Percentiles rank a stretch among this genome's conserved stretches.
Conservation (phyloP, 305 asterid genomes). For the Fraxinus sp. region DNA sequence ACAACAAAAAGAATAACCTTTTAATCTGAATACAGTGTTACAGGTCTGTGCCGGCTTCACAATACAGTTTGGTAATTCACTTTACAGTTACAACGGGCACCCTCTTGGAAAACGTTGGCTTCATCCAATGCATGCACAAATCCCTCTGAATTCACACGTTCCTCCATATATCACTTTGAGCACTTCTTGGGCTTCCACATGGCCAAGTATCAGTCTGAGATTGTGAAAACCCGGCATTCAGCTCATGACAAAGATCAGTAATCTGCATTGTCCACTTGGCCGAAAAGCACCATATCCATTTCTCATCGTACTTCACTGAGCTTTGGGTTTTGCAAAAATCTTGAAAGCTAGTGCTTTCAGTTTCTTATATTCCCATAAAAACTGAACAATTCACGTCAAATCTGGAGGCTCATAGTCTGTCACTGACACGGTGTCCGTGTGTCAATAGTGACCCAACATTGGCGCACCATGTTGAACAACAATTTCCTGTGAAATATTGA, state of each 20-base stretch:
- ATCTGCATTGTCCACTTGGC: conserved; percentile 34
- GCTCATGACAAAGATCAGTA: conserved; percentile 12
- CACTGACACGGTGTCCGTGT: conserved; percentile 21
- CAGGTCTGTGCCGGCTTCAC: conserved; percentile 38
- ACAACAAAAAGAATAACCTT: background rate
- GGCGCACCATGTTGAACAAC: conserved; percentile 19
- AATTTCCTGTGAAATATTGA: conserved; percentile 13
- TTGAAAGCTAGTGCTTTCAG: conserved; percentile 31
- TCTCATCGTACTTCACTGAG: conserved; percentile 16
- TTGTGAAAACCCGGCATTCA: background rate
- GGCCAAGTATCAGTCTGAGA: background rate
- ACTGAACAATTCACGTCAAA: conserved; percentile 14
- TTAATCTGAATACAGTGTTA: conserved; percentile 27
- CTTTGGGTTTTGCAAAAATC: conserved; percentile 28
- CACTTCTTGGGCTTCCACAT: background rate
- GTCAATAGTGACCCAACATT: conserved; percentile 22
- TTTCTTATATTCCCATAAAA: conserved; percentile 22
- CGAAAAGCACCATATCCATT: conserved; percentile 15
- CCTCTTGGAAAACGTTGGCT: background rate
- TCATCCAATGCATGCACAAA: background rate
- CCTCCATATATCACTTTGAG: background rate
- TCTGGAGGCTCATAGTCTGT: conserved; percentile 7
- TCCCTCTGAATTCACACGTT: background rate
- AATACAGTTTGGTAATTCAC: conserved; percentile 11
- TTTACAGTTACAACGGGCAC: background rate